These are phyloP conservation scores for Phylloporus sp. DNA, from an alignment of 1,284 basidiomycete species.

Conservation along the genomic window DNA sequence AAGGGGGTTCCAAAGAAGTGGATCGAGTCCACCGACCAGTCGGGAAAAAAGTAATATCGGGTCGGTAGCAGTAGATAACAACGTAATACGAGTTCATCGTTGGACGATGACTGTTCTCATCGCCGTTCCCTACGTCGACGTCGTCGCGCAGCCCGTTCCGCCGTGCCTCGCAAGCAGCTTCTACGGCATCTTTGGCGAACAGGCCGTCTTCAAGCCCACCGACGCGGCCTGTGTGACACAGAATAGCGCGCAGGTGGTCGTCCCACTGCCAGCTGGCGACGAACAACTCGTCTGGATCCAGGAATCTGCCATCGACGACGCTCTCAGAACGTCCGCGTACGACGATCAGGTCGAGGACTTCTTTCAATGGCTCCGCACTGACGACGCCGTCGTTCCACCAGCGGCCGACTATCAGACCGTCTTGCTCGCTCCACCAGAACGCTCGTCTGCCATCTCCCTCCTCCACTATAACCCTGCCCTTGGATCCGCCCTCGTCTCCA, in stretches of 20 bases:
- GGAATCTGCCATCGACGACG: constrained; percentile 51
- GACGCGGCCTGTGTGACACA: constrained; percentile 41
- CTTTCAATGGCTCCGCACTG: constrained; percentile 29
- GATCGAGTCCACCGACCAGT: constrained; percentile 55
- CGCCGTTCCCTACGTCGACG: constrained; percentile 28
- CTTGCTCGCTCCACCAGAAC: constrained; percentile 17
- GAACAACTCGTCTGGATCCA: constrained; percentile 65
- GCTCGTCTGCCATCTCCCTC: constrained; percentile 12
- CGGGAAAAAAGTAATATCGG: constrained; percentile 24
- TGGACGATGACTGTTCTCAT: constrained; percentile 25
- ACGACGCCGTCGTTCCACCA: constrained; percentile 19
- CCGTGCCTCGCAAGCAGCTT: constrained; percentile 55
- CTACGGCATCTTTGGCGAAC: constrained; percentile 54
- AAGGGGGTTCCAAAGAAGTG: constrained; percentile 78
- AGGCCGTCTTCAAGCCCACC: constrained; percentile 51
- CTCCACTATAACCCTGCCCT: constrained; percentile 14
- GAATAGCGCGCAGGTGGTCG: constrained; percentile 15
- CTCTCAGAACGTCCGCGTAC: constrained; percentile 38
- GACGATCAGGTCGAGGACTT: constrained; percentile 40
- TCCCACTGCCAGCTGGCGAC: constrained; percentile 29
- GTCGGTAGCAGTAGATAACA: neutral
- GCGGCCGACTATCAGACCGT: constrained; percentile 26
- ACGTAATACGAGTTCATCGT: neutral
- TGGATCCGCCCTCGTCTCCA: constrained; percentile 26
- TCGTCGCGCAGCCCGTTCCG: constrained; percentile 26